These are phyloP conservation scores for Podila verticillata DNA, from an alignment of 192 early-diverging fungal genomes.

Conservation along the genomic window DNA sequence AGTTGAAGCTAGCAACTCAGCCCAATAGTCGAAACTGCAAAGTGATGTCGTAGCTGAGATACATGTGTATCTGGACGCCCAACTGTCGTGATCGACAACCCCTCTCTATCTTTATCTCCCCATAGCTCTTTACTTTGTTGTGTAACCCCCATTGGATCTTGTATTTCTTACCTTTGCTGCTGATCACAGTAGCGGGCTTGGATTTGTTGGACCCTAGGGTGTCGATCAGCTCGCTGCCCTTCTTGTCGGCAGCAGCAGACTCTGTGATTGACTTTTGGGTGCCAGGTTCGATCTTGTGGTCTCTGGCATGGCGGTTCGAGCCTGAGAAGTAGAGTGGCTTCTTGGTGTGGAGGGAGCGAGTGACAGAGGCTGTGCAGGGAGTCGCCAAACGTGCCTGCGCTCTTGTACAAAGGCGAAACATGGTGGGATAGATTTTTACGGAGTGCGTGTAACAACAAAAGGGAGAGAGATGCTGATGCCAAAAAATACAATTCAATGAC, in stretches of 20 bases:
- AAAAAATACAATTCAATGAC: no score
- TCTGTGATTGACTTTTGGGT: neutral
- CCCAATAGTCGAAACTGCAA: no score
- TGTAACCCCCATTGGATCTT: no score
- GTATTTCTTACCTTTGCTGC: constrained; percentile 3
- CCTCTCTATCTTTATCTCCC: no score
- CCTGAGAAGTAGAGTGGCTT: constrained; percentile 16
- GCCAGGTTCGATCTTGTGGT: neutral
- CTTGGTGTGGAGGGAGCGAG: constrained; percentile 14
- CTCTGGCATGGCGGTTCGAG: neutral
- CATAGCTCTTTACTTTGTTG: no score
- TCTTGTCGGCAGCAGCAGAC: neutral
- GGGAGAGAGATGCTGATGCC: no score
- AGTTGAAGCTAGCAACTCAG: no score
- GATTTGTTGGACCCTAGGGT: constrained; percentile 5
- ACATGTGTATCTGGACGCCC: no score
- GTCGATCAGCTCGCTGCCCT: constrained; percentile 13
- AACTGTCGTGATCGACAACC: no score
- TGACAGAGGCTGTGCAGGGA: neutral
- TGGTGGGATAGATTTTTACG: neutral
- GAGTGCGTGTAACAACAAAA: neutral
- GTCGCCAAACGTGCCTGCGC: neutral
- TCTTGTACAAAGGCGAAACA: neutral
- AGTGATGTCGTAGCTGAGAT: no score
- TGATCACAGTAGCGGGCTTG: constrained; percentile 14